A percentile compares a stretch with the other conserved stretches of the same genome.
phyloP scores from a whole-genome alignment of 2,329 filamentous ascomycete genomes.

The Elsinoe batatas region DNA sequence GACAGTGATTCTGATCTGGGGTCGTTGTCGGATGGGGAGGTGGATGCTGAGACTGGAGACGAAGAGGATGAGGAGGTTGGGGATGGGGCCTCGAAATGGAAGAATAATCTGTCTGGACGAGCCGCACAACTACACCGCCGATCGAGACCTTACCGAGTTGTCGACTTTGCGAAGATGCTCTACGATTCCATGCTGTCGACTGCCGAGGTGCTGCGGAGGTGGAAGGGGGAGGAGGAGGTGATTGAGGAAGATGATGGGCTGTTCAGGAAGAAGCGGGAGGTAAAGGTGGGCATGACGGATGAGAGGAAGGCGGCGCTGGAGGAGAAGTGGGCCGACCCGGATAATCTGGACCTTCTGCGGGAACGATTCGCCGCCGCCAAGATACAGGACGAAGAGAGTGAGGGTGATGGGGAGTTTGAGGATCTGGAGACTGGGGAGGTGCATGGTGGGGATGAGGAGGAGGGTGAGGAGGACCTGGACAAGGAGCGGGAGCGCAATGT shows the following conservation, averaged over 20 bases:
- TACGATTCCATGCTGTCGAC: constrained; percentile 75
- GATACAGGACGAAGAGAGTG: constrained; percentile 43
- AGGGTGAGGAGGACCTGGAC: constrained; percentile 53
- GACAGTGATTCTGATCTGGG: constrained; percentile 96
- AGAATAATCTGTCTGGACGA: constrained; percentile 69
- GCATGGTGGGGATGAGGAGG: constrained; percentile 30
- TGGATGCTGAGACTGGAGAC: constrained; percentile 31
- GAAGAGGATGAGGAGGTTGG: constrained; percentile 53
- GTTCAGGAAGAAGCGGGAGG: constrained; percentile 44
- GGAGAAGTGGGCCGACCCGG: constrained; percentile 72
- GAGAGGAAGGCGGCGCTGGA: constrained; percentile 56
- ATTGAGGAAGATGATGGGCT: constrained; percentile 59
- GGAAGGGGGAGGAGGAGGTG: constrained; percentile 49
- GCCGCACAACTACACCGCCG: constrained; percentile 62
- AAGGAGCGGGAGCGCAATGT: constrained; percentile 87
- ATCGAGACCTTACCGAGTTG: constrained; percentile 63
- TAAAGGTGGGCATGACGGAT: constrained; percentile 73
- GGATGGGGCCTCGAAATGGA: constrained; percentile 72
- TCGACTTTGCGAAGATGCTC: constrained; percentile 76
- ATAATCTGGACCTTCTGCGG: constrained; percentile 65
- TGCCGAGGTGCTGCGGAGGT: constrained; percentile 64
- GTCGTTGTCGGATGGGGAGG: constrained; percentile 56
- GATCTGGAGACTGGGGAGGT: constrained; percentile 72
- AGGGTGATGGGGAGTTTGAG: constrained; percentile 74
- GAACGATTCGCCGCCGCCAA: constrained; percentile 63